Evolutionary conservation across 1,139 yeast species (phyloP).

Genomic region (Komagataea norvegica): DNA sequence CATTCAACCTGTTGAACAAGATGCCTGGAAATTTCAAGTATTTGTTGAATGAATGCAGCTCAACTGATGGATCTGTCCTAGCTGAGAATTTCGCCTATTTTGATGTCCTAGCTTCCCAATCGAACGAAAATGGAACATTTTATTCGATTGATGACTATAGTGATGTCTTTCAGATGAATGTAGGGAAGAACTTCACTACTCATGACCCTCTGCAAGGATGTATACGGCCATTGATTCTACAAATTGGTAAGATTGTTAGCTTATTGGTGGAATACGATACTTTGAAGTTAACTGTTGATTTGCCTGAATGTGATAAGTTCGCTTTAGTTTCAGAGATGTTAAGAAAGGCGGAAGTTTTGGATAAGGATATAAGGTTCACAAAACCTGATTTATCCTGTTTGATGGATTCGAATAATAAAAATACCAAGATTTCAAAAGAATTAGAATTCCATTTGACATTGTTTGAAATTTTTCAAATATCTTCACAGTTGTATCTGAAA

Average conservation of each 20-base stretch:
- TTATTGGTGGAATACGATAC: constrained; percentile 22
- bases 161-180: constrained; percentile 8
- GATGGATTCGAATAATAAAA: constrained; percentile 7
- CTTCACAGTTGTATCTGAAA: constrained; percentile 24
- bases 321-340: constrained; percentile 18
- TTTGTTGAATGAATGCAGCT: constrained; percentile 25
- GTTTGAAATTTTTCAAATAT: constrained; percentile 26
- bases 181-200: constrained; percentile 1
- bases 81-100: constrained; percentile 28
- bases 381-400: constrained; percentile 18
- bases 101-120: constrained; percentile 31
- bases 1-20: constrained; percentile 30
- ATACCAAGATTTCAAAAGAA: constrained; percentile 11
- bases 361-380: constrained; percentile 16
- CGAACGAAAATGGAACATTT: constrained; percentile 30
- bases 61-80: constrained; percentile 22
- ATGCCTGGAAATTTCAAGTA: constrained; percentile 31
- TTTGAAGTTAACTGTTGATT: constrained; percentile 10
- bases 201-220: constrained; percentile 27
- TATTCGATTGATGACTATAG: constrained; percentile 25
- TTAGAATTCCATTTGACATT: constrained; percentile 26
- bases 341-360: constrained; percentile 20
- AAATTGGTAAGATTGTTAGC: constrained; percentile 24
- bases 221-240: constrained; percentile 20
- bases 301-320: constrained; percentile 17